Percentiles rank a stretch among this genome's conserved stretches.
These are phyloP conservation scores for Lecanoromycetidae sp. DNA, from an alignment of 2,329 filamentous ascomycete genomes.

Conservation along the genomic window DNA sequence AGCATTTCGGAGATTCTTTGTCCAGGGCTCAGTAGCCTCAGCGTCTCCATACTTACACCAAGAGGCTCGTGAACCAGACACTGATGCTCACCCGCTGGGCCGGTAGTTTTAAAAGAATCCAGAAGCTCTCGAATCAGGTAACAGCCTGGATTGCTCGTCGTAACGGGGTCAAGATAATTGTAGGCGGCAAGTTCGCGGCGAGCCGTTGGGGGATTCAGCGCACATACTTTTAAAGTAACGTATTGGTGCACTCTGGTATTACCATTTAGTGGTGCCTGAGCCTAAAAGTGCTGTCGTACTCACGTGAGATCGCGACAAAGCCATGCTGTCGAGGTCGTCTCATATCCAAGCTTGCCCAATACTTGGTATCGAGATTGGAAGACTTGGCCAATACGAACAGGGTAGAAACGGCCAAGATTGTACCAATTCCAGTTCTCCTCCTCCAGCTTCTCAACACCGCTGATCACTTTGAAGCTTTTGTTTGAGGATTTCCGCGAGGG, in stretches of 20 bases:
- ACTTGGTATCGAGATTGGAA: conserved; percentile 21
- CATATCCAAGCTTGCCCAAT: conserved; percentile 21
- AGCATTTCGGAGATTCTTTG: conserved; percentile 19
- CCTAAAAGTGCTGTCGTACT: neutral
- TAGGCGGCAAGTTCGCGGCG: conserved; percentile 17
- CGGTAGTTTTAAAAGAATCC: conserved; percentile 20
- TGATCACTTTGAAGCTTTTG: neutral
- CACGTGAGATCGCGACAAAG: conserved; percentile 19
- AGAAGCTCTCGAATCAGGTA: conserved; percentile 18
- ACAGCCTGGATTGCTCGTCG: conserved; percentile 17
- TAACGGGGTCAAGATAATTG: conserved; percentile 18
- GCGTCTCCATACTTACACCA: conserved; percentile 19
- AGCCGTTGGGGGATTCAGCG: conserved; percentile 1
- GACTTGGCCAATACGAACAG: conserved; percentile 20
- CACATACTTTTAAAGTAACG: conserved; percentile 13
- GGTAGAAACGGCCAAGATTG: conserved; percentile 19
- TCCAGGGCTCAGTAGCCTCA: conserved; percentile 10
- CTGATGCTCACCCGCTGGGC: conserved; percentile 15
- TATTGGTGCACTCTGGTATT: conserved; percentile 8
- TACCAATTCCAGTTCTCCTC: conserved; percentile 21
- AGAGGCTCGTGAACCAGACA: conserved; percentile 22
- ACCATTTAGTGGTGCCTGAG: neutral
- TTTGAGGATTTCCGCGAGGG: neutral
- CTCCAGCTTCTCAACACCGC: conserved; percentile 15
- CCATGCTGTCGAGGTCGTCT: conserved; percentile 19